Evolutionary conservation across 208 protist genomes (phyloP), one percentile per base, ranked within the genome.

Genomic region (Kentomonas sorsogonicus): DNA sequence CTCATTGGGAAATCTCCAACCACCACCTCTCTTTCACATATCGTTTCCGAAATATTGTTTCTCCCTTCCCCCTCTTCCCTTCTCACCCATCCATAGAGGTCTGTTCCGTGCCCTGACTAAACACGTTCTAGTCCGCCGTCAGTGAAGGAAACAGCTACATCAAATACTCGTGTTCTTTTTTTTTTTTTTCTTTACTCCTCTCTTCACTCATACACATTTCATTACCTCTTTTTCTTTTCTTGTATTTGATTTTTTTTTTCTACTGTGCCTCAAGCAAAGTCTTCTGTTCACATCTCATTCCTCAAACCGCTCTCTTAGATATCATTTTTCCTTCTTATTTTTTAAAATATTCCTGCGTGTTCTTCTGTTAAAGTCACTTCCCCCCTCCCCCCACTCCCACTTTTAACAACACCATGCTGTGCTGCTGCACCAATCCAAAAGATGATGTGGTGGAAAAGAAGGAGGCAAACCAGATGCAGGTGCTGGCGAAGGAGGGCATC

Each of bases 391-490:
- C n/a, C n/a, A n/a, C n/a, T n/a, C n/a, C n/a, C n/a, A n/a, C n/a
- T n/a, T n/a, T n/a, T n/a, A n/a, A n/a, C n/a, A n/a, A n/a, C n/a
- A n/a, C n/a, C n/a, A n/a, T n/a, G n/a, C 69, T 81, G 22, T 84
- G 68, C 27, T 89, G 80, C 62, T 91, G 87, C 68, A 75, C 79
- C 5, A 63, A 60, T 33, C 46, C 33, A 6, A 55, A 47, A 15
- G 52, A 77, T 34, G 46, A 50, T 23, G 57, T 51, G 18, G 54
- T 64, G 25, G 53, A 73, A 7, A 66, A 65, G 15, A 74, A 81
- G 22, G 56, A 74, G 39, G 41, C 53, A 20, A 18, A 54, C 5
- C 50, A 73, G 40, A 18, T 73, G 25, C 46, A 41, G 18, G 22
- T 46, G 7, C 68, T 83, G 0, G 43, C 63, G 25, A 22, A 47